These are phyloP conservation scores for Starmerella lactis-condensi DNA, from an alignment of 805 yeast genomes.

Conservation along the genomic window DNA sequence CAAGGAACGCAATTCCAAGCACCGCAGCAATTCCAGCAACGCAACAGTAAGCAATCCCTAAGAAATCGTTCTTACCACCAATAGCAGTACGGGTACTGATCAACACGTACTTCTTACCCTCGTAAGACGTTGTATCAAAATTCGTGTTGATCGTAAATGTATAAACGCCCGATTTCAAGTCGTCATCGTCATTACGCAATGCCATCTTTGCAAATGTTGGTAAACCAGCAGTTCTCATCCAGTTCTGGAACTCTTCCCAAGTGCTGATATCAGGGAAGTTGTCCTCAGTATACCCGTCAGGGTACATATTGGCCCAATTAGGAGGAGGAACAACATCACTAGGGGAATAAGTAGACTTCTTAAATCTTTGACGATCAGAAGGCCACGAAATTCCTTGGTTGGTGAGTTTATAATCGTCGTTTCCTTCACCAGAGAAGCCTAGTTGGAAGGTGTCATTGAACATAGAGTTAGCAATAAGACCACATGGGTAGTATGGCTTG, in stretches of 20 bases:
- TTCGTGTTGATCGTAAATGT: conserved; percentile 47
- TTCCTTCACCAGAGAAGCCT: conserved; percentile 27
- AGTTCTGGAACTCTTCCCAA: conserved; percentile 79
- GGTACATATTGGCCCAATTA: conserved; percentile 63
- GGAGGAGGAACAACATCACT: conserved; percentile 81
- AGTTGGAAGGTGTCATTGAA: conserved; percentile 68
- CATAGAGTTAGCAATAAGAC: conserved; percentile 77
- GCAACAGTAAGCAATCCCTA: conserved; percentile 70
- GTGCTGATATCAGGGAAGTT: conserved; percentile 57
- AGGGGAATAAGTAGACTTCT: conserved; percentile 49
- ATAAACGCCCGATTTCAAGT: conserved; percentile 50
- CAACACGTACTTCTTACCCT: conserved; percentile 75
- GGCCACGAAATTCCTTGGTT: conserved; percentile 66
- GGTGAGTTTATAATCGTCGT: conserved; percentile 26
- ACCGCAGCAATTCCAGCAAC: conserved; percentile 62
- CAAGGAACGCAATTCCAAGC: conserved; percentile 55
- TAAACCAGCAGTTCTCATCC: conserved; percentile 96
- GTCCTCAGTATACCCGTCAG: conserved; percentile 71
- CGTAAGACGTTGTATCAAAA: conserved; percentile 65
- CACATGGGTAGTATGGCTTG: conserved; percentile 75
- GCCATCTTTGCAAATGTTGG: conserved; percentile 78
- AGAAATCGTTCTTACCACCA: conserved; percentile 72
- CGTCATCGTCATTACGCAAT: conserved; percentile 43
- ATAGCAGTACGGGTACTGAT: conserved; percentile 63
- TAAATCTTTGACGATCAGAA: conserved; percentile 52